phyloP scores from a whole-genome alignment of 169 alveolate genomes.

The Cryptosporidium ryanae region DNA sequence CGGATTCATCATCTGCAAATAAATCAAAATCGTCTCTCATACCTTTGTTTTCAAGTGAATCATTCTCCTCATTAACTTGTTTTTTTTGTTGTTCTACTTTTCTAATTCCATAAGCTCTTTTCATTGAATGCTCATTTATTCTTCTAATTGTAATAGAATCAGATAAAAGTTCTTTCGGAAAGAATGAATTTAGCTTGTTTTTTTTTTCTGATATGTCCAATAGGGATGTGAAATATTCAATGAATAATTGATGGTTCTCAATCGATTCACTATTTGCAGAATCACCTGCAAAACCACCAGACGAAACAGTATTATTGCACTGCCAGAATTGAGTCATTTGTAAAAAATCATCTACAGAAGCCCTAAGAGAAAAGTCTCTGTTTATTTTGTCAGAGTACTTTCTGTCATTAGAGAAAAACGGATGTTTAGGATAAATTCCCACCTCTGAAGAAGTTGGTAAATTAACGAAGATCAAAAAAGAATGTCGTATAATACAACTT shows the following conservation, averaged over 20 bases:
- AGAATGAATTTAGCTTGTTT: slow-evolving; percentile 7
- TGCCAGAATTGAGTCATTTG: slow-evolving; percentile 59
- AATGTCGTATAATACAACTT: not conserved
- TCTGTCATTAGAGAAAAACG: slow-evolving; percentile 14
- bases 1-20: slow-evolving; percentile 37
- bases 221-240: slow-evolving; percentile 45
- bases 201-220: slow-evolving; percentile 1
- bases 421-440: slow-evolving; percentile 51
- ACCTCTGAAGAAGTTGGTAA: not conserved
- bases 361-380: not conserved
- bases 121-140: not conserved
- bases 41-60: not conserved
- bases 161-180: slow-evolving; percentile 27
- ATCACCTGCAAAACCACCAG: not conserved
- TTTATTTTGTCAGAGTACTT: not conserved
- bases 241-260: slow-evolving; percentile 2
- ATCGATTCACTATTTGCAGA: not conserved
- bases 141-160: slow-evolving; percentile 6
- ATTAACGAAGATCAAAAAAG: not conserved
- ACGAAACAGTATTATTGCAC: not conserved
- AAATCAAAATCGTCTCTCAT: slow-evolving; percentile 18
- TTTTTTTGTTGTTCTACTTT: not conserved
- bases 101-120: not conserved
- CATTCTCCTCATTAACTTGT: slow-evolving; percentile 15
- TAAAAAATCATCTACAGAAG: slow-evolving; percentile 29